phyloP scores from a whole-genome alignment of 306 rosid species.

The Casuarina glauca region DNA sequence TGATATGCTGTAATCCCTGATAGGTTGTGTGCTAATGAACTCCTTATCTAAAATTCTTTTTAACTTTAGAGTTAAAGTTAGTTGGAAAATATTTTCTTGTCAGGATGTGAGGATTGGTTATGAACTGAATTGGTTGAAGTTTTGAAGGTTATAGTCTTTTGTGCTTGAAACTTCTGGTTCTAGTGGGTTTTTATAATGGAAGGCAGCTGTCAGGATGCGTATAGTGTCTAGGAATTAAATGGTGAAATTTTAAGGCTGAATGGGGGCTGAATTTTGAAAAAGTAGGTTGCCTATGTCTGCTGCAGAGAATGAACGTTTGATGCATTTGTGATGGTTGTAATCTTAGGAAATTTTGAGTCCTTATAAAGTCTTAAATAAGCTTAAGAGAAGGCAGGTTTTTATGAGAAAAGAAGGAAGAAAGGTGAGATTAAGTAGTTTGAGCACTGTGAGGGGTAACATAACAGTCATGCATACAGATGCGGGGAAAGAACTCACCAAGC shows the following conservation, averaged over 20 bases:
- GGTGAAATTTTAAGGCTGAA: too few relatives aligned
- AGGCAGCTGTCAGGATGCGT: too few relatives aligned
- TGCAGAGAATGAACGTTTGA: not conserved
- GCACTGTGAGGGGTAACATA: too few relatives aligned
- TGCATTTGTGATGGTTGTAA: not conserved
- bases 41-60: not conserved
- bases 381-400: too few relatives aligned
- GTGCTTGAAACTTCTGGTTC: too few relatives aligned
- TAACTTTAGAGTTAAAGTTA: not conserved
- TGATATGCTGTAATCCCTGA: conserved; percentile 1
- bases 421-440: too few relatives aligned
- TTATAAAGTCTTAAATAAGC: too few relatives aligned
- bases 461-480: too few relatives aligned
- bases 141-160: not conserved
- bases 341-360: not conserved
- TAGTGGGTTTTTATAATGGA: too few relatives aligned
- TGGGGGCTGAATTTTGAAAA: not conserved
- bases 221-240: too few relatives aligned
- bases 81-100: not conserved
- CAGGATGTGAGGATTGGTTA: not conserved
- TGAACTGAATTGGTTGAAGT: not conserved
- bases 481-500: too few relatives aligned
- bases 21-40: not conserved
- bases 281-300: not conserved
- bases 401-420: too few relatives aligned